Base-by-base conservation (phyloP, 305 asterid species). In the Fraxinus latifolia region DNA sequence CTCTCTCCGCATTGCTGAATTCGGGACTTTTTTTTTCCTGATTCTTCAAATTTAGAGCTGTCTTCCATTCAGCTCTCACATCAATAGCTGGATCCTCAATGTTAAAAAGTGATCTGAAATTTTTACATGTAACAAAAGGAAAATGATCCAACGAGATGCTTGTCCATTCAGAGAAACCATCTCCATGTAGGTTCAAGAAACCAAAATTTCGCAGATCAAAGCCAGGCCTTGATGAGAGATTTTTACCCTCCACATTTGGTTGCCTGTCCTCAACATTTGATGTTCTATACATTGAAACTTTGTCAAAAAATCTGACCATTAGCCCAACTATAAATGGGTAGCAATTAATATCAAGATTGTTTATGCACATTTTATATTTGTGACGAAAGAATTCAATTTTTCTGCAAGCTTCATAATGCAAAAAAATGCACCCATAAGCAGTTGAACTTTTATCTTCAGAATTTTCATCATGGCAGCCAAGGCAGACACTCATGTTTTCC, bases 301-400 rank as follows among this genome's bases (percentile, higher is more conserved):
- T 88, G 88, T 92, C 88, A 14, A 90, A 60, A 87, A 96, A 93
- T 55, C 83, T 87, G 86, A 86, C 85, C 82, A 94, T 77, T 82
- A 86, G 85, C 78, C 93, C 94, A 81, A 93, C 89, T 84, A 96
- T 85, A 82, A 84, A 87, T 1, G 97, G 98, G 81, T 94, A 86
- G 89, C 92, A 96, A 87, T 93, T 97, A 72, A 96, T 77, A 73
- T 94, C 95, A 86, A 91, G 85, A 81, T 87, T 89, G 76, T 85
- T 88, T 70, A 92, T 82, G 70, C 86, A 85, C 68, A 93, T 50
- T 65, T 83, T 86, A 85, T 79, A 88, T 79, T 87, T 84, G 81
- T 87, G 90, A 80, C 82, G 76, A 79, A 87, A 79, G 83, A 84
- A 72, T 14, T 78, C 87, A 72, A 76, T 71, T 68, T 78, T 89